These are phyloP conservation scores for Oligophagozyma castellii DNA, from an alignment of 1,139 yeast genomes.

Conservation along the genomic window DNA sequence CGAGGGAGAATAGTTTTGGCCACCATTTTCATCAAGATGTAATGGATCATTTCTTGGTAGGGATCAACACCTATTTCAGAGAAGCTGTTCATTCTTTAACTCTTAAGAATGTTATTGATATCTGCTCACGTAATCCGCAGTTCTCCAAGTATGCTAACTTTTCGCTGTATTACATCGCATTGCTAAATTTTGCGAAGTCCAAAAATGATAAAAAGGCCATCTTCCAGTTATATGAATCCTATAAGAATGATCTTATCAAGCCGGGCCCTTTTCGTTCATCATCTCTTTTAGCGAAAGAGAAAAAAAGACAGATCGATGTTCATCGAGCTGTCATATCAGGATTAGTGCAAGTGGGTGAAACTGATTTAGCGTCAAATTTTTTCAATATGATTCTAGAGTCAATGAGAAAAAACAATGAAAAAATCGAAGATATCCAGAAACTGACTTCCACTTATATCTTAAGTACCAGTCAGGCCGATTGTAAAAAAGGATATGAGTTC, in stretches of 20 bases:
- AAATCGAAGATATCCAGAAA: conserved; percentile 19
- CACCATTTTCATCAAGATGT: conserved; percentile 18
- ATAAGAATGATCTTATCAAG: conserved; percentile 13
- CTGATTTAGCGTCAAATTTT: conserved; percentile 38
- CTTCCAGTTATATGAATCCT: conserved; percentile 25
- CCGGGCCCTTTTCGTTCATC: conserved; percentile 36
- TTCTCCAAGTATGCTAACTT: conserved; percentile 18
- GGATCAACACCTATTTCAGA: conserved; percentile 27
- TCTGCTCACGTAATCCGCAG: conserved; percentile 8
- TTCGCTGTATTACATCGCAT: conserved; percentile 23
- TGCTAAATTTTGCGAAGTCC: conserved; percentile 24
- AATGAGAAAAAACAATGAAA: conserved; percentile 22
- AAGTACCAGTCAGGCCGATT: conserved; percentile 24
- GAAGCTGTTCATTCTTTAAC: conserved; percentile 10
- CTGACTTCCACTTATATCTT: conserved; percentile 24
- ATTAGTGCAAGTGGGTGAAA: conserved; percentile 36
- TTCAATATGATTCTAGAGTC: conserved; percentile 32
- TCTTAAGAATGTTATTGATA: conserved; percentile 13
- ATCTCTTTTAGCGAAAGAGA: conserved; percentile 32
- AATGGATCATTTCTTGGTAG: conserved; percentile 23
- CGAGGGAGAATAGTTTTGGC: conserved; percentile 17
- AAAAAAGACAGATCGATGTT: too few species aligned
- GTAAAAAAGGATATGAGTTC: conserved; percentile 22
- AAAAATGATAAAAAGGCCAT: conserved; percentile 22
- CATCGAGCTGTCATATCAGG: conserved; percentile 36